A percentile compares a stretch with the other conserved stretches of the same genome.
These are phyloP conservation scores for Hemileccinum rubropunctum DNA, from an alignment of 768 basidiomycete genomes.

Conservation along the genomic window DNA sequence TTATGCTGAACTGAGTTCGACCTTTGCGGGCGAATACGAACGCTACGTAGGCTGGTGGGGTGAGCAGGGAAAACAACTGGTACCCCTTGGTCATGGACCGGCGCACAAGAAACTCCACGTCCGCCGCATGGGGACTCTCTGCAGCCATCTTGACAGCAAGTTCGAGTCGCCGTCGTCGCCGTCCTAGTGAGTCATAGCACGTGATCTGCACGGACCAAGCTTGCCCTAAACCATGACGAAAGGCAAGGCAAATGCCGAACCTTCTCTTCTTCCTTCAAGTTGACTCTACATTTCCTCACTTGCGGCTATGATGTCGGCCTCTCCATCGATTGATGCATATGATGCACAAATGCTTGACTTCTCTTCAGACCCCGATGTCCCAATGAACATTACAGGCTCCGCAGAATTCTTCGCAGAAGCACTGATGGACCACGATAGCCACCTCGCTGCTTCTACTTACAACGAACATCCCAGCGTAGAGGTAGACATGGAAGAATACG, in stretches of 20 bases:
- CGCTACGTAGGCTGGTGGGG: constrained; percentile 58
- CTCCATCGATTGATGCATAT: constrained; percentile 44
- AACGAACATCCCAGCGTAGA: constrained; percentile 47
- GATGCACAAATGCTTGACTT: constrained; percentile 69
- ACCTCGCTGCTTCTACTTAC: constrained; percentile 24
- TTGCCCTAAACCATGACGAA: constrained; percentile 26
- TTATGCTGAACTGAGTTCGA: constrained; percentile 52
- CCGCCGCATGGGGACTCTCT: constrained; percentile 40
- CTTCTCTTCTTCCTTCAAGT: constrained; percentile 5
- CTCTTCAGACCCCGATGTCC: constrained; percentile 52
- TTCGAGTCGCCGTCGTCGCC: constrained; percentile 3
- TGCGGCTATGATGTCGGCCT: constrained; percentile 24
- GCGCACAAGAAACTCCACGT: constrained; percentile 65
- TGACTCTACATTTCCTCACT: constrained; percentile 14
- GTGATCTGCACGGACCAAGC: constrained; percentile 31
- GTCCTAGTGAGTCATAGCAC: constrained; percentile 11
- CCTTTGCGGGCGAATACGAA: constrained; percentile 55
- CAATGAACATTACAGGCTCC: constrained; percentile 48
- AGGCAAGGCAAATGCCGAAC: constrained; percentile 16
- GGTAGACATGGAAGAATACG: constrained; percentile 63
- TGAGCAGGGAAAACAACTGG: constrained; percentile 59
- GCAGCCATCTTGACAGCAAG: constrained; percentile 15
- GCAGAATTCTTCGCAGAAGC: constrained; percentile 52
- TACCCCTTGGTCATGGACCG: constrained; percentile 67
- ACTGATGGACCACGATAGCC: constrained; percentile 58